Percentiles rank a stretch among this genome's conserved stretches.
Evolutionary conservation across 805 yeast genomes (phyloP).

Genomic region (Barnettozyma botsteinii): DNA sequence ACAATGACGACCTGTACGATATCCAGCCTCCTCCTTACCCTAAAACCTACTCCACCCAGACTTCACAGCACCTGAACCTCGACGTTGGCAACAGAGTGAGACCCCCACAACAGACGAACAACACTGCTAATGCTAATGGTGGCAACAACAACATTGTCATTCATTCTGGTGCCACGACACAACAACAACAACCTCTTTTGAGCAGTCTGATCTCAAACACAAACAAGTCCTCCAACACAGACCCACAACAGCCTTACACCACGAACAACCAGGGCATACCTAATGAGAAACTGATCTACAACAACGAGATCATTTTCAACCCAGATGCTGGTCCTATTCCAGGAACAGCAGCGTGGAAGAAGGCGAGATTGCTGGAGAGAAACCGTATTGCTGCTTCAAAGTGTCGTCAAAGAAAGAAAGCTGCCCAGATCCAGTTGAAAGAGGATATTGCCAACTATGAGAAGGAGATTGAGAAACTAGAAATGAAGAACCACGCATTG

Average conservation of each 20-base stretch:
- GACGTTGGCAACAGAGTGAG: too few species aligned
- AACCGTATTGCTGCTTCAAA: constrained; percentile 65
- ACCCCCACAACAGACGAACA: too few species aligned
- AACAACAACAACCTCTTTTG: constrained; percentile 2
- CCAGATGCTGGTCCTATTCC: constrained; percentile 53
- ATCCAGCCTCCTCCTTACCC: constrained; percentile 31
- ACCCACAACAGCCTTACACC: constrained; percentile 3
- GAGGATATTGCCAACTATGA: constrained; percentile 48
- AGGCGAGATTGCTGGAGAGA: constrained; percentile 53
- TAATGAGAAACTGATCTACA: constrained; percentile 40
- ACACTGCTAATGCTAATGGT: too few species aligned
- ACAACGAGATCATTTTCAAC: constrained; percentile 43
- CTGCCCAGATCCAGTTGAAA: constrained; percentile 62
- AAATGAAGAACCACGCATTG: constrained; percentile 26
- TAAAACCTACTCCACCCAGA: not conserved
- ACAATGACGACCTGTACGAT: constrained; percentile 33
- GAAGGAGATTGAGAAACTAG: constrained; percentile 36
- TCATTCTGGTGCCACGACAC: too few species aligned
- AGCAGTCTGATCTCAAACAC: too few species aligned
- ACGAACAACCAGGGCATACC: constrained; percentile 28
- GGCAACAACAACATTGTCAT: too few species aligned
- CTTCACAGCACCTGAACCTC: constrained; percentile 1
- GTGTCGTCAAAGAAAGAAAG: constrained; percentile 62
- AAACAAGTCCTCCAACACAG: not conserved
- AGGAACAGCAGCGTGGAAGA: constrained; percentile 66